Evolutionary conservation across 495 filamentous ascomycete genomes (phyloP), one percentile per base, ranked within the genome.

Genomic region (Hypoxylon rickii): DNA sequence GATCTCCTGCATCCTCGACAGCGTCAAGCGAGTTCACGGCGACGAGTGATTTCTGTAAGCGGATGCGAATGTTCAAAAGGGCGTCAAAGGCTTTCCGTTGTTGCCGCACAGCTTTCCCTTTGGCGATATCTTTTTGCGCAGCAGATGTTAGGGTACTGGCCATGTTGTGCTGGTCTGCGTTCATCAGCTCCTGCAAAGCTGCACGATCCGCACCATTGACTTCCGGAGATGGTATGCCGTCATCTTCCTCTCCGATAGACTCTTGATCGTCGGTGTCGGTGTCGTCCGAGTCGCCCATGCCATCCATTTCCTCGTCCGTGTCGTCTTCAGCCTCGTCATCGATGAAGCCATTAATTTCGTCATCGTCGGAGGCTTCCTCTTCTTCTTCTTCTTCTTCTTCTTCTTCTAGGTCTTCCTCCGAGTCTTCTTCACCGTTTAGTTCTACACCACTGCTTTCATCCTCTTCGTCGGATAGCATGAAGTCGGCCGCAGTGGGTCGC

Each of bases 31-130:
- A 86, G 64, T 97, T 96, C 13, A 86, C 80, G 2, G 89, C 86
- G 12, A 90, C 80, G 12, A 98, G 73, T 3, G 89, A 89, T 69
- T 97, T 96, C 63, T 98, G 94, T 6, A 98, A 73, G 50, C 89
- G 87, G 63, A 98, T 96, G 5, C 94, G 85, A 16, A 87, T 80
- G 70, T 94, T 92, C 15, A 98, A 80, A 2, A 97, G 81, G 1
- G 86, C 79, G 57, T 97, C 92, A 66, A 96, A 97, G 8, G 85
- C 86, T 43, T 83, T 84, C 45, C 90, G 82, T 70, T 98, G 94
- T 42, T 82, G 73, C 61, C 89, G 90, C 22, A 97, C 88, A 1
- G 93, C 92, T 51, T 76, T 76, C 17, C 94, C 94, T 75, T 97
- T 97, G 8, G 83, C 81, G 1, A 87, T 81, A 70, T 98, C 94